A percentile compares a stretch with the other conserved stretches of the same genome.
phyloP scores from a whole-genome alignment of 2,329 filamentous ascomycete genomes.

The Orbilia quercus region DNA sequence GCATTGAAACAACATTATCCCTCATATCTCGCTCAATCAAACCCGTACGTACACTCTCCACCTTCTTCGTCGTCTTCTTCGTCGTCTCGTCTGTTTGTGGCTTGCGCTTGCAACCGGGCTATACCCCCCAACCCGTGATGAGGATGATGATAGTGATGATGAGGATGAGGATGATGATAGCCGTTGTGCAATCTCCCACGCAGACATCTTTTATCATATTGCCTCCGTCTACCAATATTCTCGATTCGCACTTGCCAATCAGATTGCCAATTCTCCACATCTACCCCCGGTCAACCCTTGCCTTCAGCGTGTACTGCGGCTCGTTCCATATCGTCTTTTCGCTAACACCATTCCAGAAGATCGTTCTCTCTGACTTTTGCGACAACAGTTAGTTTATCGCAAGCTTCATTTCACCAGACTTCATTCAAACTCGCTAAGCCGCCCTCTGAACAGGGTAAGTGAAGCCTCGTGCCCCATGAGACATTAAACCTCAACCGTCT shows the following conservation, averaged over 20 bases:
- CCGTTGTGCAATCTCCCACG: conserved; percentile 34
- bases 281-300: conserved; percentile 19
- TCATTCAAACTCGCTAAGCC: conserved; percentile 55
- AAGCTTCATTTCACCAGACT: conserved; percentile 39
- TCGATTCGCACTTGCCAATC: conserved; percentile 18
- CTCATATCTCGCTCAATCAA: conserved; percentile 12
- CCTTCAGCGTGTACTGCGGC: conserved; percentile 51
- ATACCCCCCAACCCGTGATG: conserved; percentile 46
- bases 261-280: conserved; percentile 35
- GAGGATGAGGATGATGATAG: too few species aligned
- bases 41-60: background rate
- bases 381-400: conserved; percentile 24
- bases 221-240: conserved; percentile 7
- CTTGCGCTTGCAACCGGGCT: conserved; percentile 54
- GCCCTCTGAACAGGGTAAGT: conserved; percentile 52
- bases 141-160: too few species aligned
- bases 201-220: conserved; percentile 20
- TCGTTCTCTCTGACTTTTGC: too few species aligned
- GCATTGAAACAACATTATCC: conserved; percentile 40
- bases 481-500: conserved; percentile 18
- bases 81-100: conserved; percentile 26
- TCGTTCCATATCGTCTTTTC: conserved; percentile 46
- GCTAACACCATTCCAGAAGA: conserved; percentile 47
- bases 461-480: conserved; percentile 54
- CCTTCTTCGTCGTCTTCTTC: conserved; percentile 8